Evolutionary conservation across 2,329 filamentous ascomycete genomes (phyloP).

Genomic region (Aureobasidium vineae): DNA sequence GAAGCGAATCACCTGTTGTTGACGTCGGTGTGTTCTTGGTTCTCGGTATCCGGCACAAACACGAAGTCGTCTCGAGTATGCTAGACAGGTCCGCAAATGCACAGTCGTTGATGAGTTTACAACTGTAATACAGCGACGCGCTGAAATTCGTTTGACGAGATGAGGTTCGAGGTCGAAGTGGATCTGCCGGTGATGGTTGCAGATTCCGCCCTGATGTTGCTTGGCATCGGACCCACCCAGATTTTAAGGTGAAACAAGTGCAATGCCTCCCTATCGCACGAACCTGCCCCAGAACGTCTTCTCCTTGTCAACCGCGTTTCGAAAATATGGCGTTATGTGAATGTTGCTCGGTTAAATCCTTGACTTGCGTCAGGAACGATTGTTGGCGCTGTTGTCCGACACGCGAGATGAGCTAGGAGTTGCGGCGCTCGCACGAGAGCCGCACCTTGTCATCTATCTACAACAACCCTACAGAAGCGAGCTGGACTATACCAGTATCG

Average conservation of each 20-base stretch:
- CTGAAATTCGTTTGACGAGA: constrained; percentile 12
- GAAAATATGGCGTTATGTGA: constrained; percentile 18
- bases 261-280: constrained; percentile 3
- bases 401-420: constrained; percentile 25
- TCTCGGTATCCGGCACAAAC: neutral
- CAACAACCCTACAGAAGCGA: constrained; percentile 21
- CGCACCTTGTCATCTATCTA: constrained; percentile 22
- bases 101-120: constrained; percentile 16
- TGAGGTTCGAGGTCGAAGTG: constrained; percentile 17
- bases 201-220: constrained; percentile 6
- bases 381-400: neutral
- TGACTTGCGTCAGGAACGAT: neutral
- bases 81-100: neutral
- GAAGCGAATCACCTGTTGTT: neutral
- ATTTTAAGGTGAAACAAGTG: constrained; percentile 14
- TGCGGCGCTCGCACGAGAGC: constrained; percentile 5
- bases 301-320: constrained; percentile 6
- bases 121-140: neutral
- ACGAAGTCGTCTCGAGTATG: neutral
- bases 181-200: constrained; percentile 15
- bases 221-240: constrained; percentile 12
- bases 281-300: constrained; percentile 9
- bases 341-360: constrained; percentile 13
- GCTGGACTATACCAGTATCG: constrained; percentile 23
- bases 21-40: neutral